Evolutionary conservation across 768 basidiomycete genomes (phyloP).

Genomic region (Nevesoporus exiguus): DNA sequence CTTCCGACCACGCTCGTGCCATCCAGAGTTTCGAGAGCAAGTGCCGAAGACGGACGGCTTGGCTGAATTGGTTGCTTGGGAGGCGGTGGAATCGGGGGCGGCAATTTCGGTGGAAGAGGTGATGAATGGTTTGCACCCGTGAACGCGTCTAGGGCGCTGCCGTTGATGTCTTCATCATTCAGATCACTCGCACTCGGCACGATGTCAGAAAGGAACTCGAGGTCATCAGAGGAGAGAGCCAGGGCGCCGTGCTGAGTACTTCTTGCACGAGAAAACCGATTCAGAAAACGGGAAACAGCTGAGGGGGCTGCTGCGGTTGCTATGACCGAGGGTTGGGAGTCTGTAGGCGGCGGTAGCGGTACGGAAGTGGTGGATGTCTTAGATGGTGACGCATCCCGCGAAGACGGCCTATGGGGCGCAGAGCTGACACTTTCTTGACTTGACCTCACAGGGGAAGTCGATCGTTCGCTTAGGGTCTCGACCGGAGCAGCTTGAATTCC

Average conservation of each 20-base stretch:
- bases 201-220: constrained; percentile 73
- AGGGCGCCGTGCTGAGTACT: constrained; percentile 48
- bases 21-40: constrained; percentile 1
- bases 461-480: constrained; percentile 18
- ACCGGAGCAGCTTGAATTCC: constrained; percentile 17
- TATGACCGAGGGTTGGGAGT: constrained; percentile 1
- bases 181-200: constrained; percentile 54
- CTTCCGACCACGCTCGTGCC: background rate
- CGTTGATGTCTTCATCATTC: constrained; percentile 32
- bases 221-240: constrained; percentile 73
- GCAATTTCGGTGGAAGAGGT: constrained; percentile 42
- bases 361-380: constrained; percentile 10
- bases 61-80: constrained; percentile 25
- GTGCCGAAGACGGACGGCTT: constrained; percentile 7
- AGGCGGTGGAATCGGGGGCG: constrained; percentile 44
- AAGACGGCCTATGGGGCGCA: constrained; percentile 2
- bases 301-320: constrained; percentile 43
- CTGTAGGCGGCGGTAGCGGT: constrained; percentile 7
- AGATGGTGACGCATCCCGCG: constrained; percentile 18
- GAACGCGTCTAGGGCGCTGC: constrained; percentile 36
- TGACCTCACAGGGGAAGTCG: constrained; percentile 27
- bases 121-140: constrained; percentile 41
- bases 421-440: constrained; percentile 30
- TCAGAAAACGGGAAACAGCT: constrained; percentile 80
- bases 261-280: constrained; percentile 60